Percentiles rank a stretch among this genome's conserved stretches.
Evolutionary conservation across 371 early-diverging fungal genomes (phyloP).

Genomic region (Coelomomyces lativittatus): DNA sequence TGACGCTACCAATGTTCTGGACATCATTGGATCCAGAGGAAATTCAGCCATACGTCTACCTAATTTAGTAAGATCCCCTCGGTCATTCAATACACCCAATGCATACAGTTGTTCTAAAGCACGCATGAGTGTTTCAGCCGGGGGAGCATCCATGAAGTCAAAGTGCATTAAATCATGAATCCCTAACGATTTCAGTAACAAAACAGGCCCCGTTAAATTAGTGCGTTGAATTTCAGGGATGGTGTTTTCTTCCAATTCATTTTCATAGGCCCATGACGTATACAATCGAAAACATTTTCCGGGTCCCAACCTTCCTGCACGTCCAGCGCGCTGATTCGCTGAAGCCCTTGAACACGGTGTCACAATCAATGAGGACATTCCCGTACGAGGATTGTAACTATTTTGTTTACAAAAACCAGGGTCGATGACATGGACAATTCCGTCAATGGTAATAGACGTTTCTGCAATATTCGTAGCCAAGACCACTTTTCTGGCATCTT

Average conservation of each 20-base stretch:
- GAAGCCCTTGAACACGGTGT: slow-evolving; percentile 79
- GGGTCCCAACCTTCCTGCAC: slow-evolving; percentile 91
- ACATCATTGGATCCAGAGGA: slow-evolving; percentile 88
- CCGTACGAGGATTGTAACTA: slow-evolving; percentile 74
- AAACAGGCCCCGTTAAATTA: slow-evolving; percentile 74
- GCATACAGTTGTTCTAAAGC: slow-evolving; percentile 87
- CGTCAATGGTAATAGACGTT: slow-evolving; percentile 96
- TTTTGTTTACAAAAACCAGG: slow-evolving; percentile 92
- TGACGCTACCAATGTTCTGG: slow-evolving; percentile 75
- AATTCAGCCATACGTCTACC: slow-evolving; percentile 97
- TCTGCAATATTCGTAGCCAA: slow-evolving; percentile 99
- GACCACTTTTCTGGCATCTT: slow-evolving; percentile 86
- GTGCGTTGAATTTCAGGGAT: slow-evolving; percentile 90
- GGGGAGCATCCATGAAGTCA: slow-evolving; percentile 95
- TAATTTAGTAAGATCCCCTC: slow-evolving; percentile 81
- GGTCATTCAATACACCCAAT: slow-evolving; percentile 81
- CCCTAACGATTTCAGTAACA: slow-evolving; percentile 70
- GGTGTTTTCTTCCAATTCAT: slow-evolving; percentile 82
- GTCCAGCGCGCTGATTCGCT: slow-evolving; percentile 91
- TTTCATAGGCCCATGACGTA: slow-evolving; percentile 80
- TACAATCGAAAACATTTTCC: slow-evolving; percentile 97
- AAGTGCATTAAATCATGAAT: slow-evolving; percentile 88
- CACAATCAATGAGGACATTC: slow-evolving; percentile 88
- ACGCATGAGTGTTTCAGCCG: slow-evolving; percentile 74
- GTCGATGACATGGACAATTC: slow-evolving; percentile 56